phyloP scores from a whole-genome alignment of 2,329 filamentous ascomycete genomes.

The Acephala macrosclerotiorum region DNA sequence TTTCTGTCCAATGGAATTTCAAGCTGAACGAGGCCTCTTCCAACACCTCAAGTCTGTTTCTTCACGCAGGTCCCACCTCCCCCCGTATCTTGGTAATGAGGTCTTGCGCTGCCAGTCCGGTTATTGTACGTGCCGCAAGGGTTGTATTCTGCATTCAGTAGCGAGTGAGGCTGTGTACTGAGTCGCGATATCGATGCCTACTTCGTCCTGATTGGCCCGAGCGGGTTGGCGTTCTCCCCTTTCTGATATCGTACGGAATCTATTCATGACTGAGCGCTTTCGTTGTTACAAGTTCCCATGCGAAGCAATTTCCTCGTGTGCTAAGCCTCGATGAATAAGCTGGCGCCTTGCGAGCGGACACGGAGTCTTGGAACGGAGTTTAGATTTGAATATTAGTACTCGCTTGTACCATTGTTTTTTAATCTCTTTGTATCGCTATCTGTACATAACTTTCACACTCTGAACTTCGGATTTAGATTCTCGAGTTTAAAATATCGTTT shows the following conservation, averaged over 20 bases:
- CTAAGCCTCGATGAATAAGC: neutral
- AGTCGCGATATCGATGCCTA: neutral
- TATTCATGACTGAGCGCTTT: neutral
- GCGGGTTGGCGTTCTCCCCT: neutral
- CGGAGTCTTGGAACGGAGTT: neutral
- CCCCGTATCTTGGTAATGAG: neutral
- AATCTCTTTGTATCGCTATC: neutral
- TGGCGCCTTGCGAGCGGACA: neutral
- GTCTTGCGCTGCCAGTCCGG: neutral
- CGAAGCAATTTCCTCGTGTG: neutral
- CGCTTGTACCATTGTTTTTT: neutral
- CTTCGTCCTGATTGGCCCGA: neutral
- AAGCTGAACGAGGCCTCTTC: neutral
- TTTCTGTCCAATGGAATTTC: neutral
- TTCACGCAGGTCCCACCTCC: neutral
- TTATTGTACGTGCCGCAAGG: neutral
- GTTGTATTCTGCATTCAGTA: neutral
- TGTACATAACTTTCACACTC: too few species aligned
- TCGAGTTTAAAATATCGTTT: neutral
- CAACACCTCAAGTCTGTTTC: neutral
- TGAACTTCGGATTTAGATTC: too few species aligned
- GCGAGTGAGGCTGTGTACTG: slow-evolving; percentile 4
- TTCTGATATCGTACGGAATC: neutral
- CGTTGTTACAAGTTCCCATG: neutral
- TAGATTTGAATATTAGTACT: neutral